These are phyloP conservation scores for Amanita subjunquillea DNA, from an alignment of 768 basidiomycete species.

Conservation along the genomic window DNA sequence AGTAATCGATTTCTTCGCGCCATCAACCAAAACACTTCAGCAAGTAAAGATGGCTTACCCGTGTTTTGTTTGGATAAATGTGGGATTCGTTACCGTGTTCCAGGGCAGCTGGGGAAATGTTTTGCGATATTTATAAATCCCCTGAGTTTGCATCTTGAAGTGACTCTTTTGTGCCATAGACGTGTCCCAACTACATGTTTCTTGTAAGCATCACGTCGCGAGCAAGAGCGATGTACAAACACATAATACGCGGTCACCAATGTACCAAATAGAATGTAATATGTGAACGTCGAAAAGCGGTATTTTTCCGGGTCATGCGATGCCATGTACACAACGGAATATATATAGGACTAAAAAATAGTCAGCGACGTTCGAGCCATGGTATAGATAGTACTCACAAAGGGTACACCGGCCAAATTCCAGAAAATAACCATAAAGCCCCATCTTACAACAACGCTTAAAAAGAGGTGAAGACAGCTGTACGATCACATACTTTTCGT, in stretches of 20 bases:
- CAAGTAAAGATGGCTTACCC: slow-evolving; percentile 38
- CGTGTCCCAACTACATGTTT: slow-evolving; percentile 67
- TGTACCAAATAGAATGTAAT: slow-evolving; percentile 63
- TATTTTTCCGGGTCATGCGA: slow-evolving; percentile 83
- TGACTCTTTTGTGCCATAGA: slow-evolving; percentile 94
- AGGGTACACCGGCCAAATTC: slow-evolving; percentile 91
- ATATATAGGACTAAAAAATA: slow-evolving; percentile 72
- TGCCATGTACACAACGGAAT: slow-evolving; percentile 98
- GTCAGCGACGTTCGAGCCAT: slow-evolving; percentile 1
- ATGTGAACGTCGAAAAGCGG: slow-evolving; percentile 69
- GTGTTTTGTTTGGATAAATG: slow-evolving; percentile 87
- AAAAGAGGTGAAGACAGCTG: not conserved
- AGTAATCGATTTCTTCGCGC: slow-evolving; percentile 71
- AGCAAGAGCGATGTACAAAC: slow-evolving; percentile 31
- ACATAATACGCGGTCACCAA: slow-evolving; percentile 81
- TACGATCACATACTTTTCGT: slow-evolving; percentile 69
- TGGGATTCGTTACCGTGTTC: slow-evolving; percentile 75
- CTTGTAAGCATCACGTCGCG: slow-evolving; percentile 1
- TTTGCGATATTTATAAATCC: slow-evolving; percentile 73
- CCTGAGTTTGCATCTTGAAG: slow-evolving; percentile 96
- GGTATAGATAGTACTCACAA: slow-evolving; percentile 39
- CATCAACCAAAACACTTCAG: not conserved
- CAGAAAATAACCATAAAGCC: slow-evolving; percentile 98
- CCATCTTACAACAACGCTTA: slow-evolving; percentile 36
- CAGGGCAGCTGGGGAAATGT: slow-evolving; percentile 93